Conservation (phyloP, 225 moss, liverwort and hornwort genomes). For the Sphagnum contortum region DNA sequence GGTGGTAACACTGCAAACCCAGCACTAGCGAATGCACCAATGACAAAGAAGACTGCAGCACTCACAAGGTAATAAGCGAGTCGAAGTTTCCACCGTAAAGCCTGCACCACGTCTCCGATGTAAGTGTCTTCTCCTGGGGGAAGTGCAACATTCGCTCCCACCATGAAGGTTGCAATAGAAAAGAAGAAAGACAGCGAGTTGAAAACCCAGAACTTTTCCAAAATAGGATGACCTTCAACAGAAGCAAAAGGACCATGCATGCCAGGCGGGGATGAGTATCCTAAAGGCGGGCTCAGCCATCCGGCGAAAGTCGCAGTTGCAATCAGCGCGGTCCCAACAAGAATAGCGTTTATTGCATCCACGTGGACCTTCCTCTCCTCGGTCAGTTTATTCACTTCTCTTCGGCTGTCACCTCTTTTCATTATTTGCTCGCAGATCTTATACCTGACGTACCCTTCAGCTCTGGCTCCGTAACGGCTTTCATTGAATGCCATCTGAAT, state of each 20-base stretch:
- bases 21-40: slow-evolving; percentile 27
- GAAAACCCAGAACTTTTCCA: slow-evolving; percentile 22
- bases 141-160: slow-evolving; percentile 17
- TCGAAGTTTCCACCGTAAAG: slow-evolving; percentile 10
- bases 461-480: slow-evolving; percentile 2
- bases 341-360: slow-evolving; percentile 39
- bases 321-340: slow-evolving; percentile 44
- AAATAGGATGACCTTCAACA: slow-evolving; percentile 20
- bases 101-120: slow-evolving; percentile 16
- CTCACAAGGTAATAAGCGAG: slow-evolving; percentile 13
- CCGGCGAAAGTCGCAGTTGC: slow-evolving; percentile 30
- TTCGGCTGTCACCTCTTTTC: slow-evolving; percentile 28
- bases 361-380: slow-evolving; percentile 47
- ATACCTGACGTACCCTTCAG: too few species aligned
- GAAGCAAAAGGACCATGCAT: slow-evolving; percentile 13
- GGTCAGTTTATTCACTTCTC: slow-evolving; percentile 34
- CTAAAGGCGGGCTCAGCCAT: slow-evolving; percentile 44
- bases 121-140: slow-evolving; percentile 7
- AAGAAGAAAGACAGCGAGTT: slow-evolving; percentile 35
- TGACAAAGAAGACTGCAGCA: slow-evolving; percentile 15
- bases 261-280: slow-evolving; percentile 11
- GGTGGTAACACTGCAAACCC: slow-evolving; percentile 33
- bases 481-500: slow-evolving; percentile 26
- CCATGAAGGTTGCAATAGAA: slow-evolving; percentile 21
- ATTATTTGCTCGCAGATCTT: slow-evolving; percentile 23